Percentiles rank a stretch among this genome's conserved stretches.
These are phyloP conservation scores for Astraeus odoratus DNA, from an alignment of 768 basidiomycete genomes.

Conservation along the genomic window DNA sequence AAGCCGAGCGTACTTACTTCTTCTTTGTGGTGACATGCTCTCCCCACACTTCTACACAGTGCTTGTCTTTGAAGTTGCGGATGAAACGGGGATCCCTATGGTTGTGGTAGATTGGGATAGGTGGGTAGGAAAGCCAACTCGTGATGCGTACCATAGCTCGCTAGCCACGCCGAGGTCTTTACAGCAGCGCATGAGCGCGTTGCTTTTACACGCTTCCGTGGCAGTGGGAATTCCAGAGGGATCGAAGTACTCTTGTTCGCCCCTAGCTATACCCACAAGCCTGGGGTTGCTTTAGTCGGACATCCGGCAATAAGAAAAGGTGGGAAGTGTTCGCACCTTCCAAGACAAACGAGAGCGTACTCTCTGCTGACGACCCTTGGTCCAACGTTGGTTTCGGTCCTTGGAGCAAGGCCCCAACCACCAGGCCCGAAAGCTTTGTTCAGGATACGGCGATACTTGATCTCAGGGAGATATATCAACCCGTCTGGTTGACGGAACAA, in stretches of 20 bases:
- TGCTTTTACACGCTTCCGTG: constrained; percentile 92
- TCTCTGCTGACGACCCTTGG: constrained; percentile 86
- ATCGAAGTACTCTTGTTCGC: constrained; percentile 97
- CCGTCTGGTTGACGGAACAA: constrained; percentile 52
- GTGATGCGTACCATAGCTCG: constrained; percentile 73
- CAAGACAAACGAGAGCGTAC: constrained; percentile 90
- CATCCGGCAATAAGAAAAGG: neutral
- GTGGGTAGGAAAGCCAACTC: neutral
- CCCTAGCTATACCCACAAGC: constrained; percentile 83
- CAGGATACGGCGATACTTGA: constrained; percentile 87
- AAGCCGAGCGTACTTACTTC: constrained; percentile 53
- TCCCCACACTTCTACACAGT: constrained; percentile 81
- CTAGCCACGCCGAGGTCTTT: constrained; percentile 95
- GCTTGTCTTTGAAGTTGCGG: constrained; percentile 79
- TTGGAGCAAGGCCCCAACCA: constrained; percentile 93
- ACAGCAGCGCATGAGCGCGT: constrained; percentile 95
- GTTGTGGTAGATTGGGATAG: neutral
- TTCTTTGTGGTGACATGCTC: constrained; percentile 83
- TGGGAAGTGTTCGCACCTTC: constrained; percentile 51
- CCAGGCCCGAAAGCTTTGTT: constrained; percentile 96
- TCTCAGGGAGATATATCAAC: constrained; percentile 91
- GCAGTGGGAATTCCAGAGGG: constrained; percentile 87
- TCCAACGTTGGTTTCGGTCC: constrained; percentile 86
- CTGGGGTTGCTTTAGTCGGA: constrained; percentile 31
- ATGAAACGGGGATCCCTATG: constrained; percentile 98